Percentiles rank a stretch among this genome's conserved stretches.
phyloP scores from a whole-genome alignment of 495 filamentous ascomycete genomes.

The Entonaema liquescens region DNA sequence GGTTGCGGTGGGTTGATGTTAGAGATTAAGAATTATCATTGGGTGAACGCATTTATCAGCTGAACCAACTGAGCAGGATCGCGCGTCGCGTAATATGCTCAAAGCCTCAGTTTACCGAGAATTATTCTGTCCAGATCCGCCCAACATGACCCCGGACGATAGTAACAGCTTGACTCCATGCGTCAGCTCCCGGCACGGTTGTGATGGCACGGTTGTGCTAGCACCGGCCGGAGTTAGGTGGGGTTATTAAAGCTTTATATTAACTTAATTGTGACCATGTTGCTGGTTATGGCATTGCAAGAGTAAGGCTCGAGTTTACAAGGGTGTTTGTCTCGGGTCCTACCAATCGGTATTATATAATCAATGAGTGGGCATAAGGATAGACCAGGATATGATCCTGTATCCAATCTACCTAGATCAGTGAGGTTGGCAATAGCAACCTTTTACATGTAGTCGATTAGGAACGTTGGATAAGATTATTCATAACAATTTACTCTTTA shows the following conservation, averaged over 20 bases:
- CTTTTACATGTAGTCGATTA: no score
- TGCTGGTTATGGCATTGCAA: no score
- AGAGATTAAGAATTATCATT: background rate
- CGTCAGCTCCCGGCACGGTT: background rate
- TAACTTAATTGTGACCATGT: no score
- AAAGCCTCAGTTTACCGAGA: background rate
- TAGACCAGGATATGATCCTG: no score
- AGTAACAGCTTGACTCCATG: background rate
- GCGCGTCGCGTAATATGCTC: background rate
- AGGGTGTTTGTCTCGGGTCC: no score
- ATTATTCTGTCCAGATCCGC: background rate
- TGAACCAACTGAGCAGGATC: background rate
- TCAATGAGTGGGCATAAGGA: background rate
- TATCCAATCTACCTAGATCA: no score
- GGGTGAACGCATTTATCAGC: background rate
- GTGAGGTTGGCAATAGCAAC: no score
- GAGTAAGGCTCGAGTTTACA: no score
- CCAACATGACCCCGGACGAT: background rate
- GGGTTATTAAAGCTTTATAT: no score
- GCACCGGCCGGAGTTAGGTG: no score
- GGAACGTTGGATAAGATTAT: conserved; percentile 14
- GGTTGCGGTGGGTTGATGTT: background rate
- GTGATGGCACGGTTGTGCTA: no score
- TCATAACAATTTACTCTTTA: conserved; percentile 30
- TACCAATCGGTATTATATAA: background rate